phyloP scores from a whole-genome alignment of 768 basidiomycete genomes.

The Chlorophyllum brunneum region DNA sequence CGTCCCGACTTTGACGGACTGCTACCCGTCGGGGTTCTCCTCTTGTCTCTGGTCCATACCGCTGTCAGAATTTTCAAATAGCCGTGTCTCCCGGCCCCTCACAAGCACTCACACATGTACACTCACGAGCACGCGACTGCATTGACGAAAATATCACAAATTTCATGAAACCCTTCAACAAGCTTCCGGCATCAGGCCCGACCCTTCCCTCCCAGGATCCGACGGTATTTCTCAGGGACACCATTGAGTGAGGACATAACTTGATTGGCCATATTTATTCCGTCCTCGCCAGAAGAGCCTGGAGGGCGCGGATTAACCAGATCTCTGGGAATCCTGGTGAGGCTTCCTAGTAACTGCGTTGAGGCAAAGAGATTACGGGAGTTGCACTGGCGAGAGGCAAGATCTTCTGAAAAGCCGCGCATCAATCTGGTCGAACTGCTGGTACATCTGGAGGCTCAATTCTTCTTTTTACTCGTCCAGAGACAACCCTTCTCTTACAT shows the following conservation, averaged over 20 bases:
- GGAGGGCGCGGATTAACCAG: too few relatives aligned
- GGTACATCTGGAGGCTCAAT: neutral
- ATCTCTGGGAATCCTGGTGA: too few relatives aligned
- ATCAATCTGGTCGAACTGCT: neutral
- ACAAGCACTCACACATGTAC: too few relatives aligned
- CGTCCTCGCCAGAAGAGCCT: too few relatives aligned
- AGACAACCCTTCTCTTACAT: slow-evolving; percentile 12
- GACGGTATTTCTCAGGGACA: slow-evolving; percentile 4
- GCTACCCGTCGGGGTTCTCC: neutral
- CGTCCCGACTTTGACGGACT: neutral
- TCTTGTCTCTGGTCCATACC: neutral
- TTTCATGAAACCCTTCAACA: neutral
- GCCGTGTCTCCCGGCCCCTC: neutral
- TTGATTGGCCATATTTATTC: too few relatives aligned
- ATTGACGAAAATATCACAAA: too few relatives aligned
- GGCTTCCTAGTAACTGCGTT: too few relatives aligned
- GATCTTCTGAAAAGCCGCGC: neutral
- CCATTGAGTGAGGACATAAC: too few relatives aligned
- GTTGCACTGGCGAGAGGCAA: too few relatives aligned
- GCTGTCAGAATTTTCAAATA: neutral
- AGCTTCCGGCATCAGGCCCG: neutral
- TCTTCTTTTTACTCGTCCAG: neutral
- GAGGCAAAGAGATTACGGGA: too few relatives aligned
- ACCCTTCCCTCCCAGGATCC: neutral
- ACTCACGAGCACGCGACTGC: neutral